These are phyloP conservation scores for Hansenula lynferdii DNA, from an alignment of 1,139 yeast genomes.

Conservation along the genomic window DNA sequence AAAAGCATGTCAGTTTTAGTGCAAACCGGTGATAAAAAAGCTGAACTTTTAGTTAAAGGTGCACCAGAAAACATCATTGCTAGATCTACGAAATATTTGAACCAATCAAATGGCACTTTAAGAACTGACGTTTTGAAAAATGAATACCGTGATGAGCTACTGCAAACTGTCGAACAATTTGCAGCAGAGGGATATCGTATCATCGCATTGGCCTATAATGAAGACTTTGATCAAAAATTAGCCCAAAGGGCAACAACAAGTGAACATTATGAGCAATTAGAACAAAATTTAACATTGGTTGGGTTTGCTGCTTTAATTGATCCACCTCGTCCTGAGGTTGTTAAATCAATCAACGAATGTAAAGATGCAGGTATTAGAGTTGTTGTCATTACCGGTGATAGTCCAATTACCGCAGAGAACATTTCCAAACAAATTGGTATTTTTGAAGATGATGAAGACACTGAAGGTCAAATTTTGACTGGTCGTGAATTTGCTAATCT, in stretches of 20 bases:
- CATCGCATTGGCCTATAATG: conserved; percentile 58
- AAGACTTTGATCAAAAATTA: conserved; percentile 20
- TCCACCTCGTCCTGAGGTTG: conserved; percentile 51
- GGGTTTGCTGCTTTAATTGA: conserved; percentile 50
- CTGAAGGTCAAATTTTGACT: conserved; percentile 41
- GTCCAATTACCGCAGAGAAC: conserved; percentile 48
- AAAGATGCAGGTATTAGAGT: conserved; percentile 49
- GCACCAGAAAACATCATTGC: conserved; percentile 46
- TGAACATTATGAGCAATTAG: conserved; percentile 46
- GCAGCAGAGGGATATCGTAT: conserved; percentile 72
- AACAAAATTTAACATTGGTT: conserved; percentile 43
- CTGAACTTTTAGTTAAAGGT: conserved; percentile 41
- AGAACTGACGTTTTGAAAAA: conserved; percentile 23
- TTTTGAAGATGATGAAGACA: conserved; percentile 37
- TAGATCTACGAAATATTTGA: conserved; percentile 34
- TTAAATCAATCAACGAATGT: conserved; percentile 38
- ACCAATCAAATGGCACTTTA: conserved; percentile 24
- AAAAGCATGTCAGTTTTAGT: conserved; percentile 47
- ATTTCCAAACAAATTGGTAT: conserved; percentile 50
- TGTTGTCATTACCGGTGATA: conserved; percentile 52
- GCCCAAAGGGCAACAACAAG: conserved; percentile 25
- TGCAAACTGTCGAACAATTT: conserved; percentile 39
- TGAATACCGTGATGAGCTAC: conserved; percentile 10
- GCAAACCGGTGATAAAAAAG: conserved; percentile 16
- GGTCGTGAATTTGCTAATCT: conserved; percentile 47